A percentile compares a stretch with the other conserved stretches of the same genome.
Conservation (phyloP, 164 flowering plant genomes). For the Vitis rupestris region DNA sequence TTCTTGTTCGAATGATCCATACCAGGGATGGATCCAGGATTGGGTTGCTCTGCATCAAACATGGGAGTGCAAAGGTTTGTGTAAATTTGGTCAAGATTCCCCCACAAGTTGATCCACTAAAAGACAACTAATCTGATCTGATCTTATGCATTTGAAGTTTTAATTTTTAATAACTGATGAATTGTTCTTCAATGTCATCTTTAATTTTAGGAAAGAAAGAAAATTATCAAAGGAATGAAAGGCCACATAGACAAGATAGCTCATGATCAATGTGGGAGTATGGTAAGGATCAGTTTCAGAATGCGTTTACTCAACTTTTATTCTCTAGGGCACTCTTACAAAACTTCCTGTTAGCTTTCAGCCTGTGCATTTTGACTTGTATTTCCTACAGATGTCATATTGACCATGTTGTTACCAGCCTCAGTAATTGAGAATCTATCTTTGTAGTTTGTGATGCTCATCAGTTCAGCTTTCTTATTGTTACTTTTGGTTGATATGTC, state of each 20-base stretch:
- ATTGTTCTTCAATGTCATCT: not conserved
- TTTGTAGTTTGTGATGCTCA: not conserved
- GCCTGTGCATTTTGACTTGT: not conserved
- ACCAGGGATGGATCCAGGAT: constrained; percentile 80
- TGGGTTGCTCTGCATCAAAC: constrained; percentile 81
- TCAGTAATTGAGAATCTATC: too few species aligned
- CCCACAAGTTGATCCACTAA: not conserved
- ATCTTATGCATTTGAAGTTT: not conserved
- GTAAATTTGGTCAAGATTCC: not conserved
- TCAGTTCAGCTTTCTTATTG: not conserved
- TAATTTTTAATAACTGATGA: not conserved
- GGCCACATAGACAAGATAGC: constrained; percentile 68
- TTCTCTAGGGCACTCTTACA: not conserved
- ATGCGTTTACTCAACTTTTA: not conserved
- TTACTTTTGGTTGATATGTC: not conserved
- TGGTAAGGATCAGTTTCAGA: constrained; percentile 44
- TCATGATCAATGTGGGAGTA: constrained; percentile 66
- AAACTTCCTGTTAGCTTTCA: not conserved
- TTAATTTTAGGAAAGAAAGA: constrained; percentile 76
- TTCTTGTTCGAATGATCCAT: constrained; percentile 83
- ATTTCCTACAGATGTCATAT: not conserved
- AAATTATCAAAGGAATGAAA: constrained; percentile 89
- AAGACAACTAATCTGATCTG: not conserved
- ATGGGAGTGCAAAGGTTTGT: constrained; percentile 90
- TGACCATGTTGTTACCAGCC: too few species aligned